Evolutionary conservation across 2,329 filamentous ascomycete genomes (phyloP).

Genomic region (Trichoderma koningiopsis): DNA sequence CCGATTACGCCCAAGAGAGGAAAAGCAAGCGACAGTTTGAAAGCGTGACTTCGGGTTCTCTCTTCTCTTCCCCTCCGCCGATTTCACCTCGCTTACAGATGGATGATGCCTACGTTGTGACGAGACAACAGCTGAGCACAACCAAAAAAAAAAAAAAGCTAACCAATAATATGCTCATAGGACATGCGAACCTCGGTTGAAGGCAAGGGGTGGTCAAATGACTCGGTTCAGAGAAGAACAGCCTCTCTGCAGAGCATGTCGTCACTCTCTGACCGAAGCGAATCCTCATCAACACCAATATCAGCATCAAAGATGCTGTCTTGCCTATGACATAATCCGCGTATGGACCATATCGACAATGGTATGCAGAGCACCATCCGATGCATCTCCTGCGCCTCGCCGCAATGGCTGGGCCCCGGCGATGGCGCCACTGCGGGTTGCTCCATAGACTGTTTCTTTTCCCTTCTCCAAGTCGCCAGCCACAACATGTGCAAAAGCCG

Average conservation of each 20-base stretch:
- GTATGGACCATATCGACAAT: neutral
- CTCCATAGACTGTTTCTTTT: neutral
- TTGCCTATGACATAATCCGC: neutral
- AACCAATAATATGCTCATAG: neutral
- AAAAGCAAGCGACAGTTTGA: neutral
- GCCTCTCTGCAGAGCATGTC: neutral
- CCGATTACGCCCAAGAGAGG: neutral
- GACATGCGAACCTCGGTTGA: neutral
- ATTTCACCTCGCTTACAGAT: neutral
- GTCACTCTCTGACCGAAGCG: neutral
- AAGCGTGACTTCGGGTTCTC: neutral
- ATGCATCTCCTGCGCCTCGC: slow-evolving; percentile 16
- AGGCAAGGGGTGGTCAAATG: neutral
- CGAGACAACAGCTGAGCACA: neutral
- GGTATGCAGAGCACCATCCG: neutral
- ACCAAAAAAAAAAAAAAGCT: neutral
- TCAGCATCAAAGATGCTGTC: neutral
- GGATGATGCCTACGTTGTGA: neutral
- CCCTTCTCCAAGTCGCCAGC: neutral
- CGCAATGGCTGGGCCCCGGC: neutral
- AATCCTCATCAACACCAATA: neutral
- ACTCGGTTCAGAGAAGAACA: neutral
- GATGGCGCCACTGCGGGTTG: slow-evolving; percentile 1
- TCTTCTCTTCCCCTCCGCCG: neutral
- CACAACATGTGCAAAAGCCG: neutral